Base-by-base conservation (phyloP, 148 eudicot genomes). In the Rhododendron vialii region DNA sequence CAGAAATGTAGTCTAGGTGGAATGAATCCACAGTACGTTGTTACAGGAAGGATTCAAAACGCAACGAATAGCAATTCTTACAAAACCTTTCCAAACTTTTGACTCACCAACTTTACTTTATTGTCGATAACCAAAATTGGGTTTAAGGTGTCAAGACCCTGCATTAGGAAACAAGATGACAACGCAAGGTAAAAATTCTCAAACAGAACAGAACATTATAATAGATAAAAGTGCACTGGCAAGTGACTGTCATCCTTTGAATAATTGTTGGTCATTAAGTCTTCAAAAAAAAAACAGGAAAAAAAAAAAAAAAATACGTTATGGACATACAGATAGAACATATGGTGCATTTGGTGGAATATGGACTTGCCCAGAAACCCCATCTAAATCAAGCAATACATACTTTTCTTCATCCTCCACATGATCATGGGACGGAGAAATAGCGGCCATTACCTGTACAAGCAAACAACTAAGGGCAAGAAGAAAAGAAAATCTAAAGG, bases 131-230 rank as follows among this genome's bases (percentile, higher is more conserved):
- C 89, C 91, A 96, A 89, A 82, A 92, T 84, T 4, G 95, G 96
- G 86, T 92, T 93, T 83, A 91, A 71, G 51, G 98, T 96, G 93
- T 94, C 98, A 84, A 96, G 86, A 81, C 95, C 95, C 96, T 94
- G 98, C 95, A 92, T 69, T 80, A 53, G 83, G 28, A 71, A 22
- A 28, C 33, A 79, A 79, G 45, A 83, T 35, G n/a, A 22, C 2
- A 55, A 30, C 35, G 4, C 0, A 15, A 13, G 76, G 20, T 14
- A 71, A 71, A 30, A 30, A 2, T 13, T 8, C 43, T 3, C 30
- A 65, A 17, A 84, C 55, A 57, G 7, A 28, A 2, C 59, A 11
- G 2, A 33, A 76, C 69, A 33, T 7, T 12, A 48, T 26, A 67
- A 69, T 20, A 0, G 41, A 82, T 38, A 4, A 13, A 18, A 53